Evolutionary conservation across 306 rosid species (phyloP).

Genomic region (Oemleria cerasiformis): DNA sequence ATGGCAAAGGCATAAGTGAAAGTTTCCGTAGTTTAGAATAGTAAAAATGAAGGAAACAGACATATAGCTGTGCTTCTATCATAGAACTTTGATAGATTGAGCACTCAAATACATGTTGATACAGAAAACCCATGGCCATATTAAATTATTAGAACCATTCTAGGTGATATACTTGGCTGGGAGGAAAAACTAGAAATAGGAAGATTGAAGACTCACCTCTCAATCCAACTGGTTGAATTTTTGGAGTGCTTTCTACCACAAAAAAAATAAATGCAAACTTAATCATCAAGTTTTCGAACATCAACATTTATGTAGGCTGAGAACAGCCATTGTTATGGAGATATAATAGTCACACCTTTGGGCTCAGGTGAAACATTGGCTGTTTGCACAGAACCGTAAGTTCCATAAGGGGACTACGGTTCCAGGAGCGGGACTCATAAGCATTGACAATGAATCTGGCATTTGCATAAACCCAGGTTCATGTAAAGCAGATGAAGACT

Average conservation of each 20-base stretch:
- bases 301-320: conserved; percentile 3
- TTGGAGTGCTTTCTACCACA: conserved; percentile 50
- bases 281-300: conserved; percentile 9
- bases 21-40: background rate
- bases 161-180: background rate
- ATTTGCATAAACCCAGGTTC: conserved; percentile 55
- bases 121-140: background rate
- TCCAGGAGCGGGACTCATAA: conserved; percentile 46
- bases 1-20: conserved; percentile 1
- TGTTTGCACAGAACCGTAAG: conserved; percentile 48
- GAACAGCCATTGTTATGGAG: background rate
- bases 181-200: background rate
- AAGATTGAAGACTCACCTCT: conserved; percentile 55
- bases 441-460: conserved; percentile 58
- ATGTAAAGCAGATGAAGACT: conserved; percentile 58
- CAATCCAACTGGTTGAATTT: conserved; percentile 37
- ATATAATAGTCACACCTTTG: conserved; percentile 30
- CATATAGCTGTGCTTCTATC: background rate
- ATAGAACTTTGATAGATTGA: background rate
- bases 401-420: conserved; percentile 53
- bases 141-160: background rate
- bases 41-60: background rate
- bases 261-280: background rate
- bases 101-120: background rate
- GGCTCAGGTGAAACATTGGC: conserved; percentile 45